Evolutionary conservation across 805 yeast species (phyloP).

Genomic region (Komagataella mondaviorum): DNA sequence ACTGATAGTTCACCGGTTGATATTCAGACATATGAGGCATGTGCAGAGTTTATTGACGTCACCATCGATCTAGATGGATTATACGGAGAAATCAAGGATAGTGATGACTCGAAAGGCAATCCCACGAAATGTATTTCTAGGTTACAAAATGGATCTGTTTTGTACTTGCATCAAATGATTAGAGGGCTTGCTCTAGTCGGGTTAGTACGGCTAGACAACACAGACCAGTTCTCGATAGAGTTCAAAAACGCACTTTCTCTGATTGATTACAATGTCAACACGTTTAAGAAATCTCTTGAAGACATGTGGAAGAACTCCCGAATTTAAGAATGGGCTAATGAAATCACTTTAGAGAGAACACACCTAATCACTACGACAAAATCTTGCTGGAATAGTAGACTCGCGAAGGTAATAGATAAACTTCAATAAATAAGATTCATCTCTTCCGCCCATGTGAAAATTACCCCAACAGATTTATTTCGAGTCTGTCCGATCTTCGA

Average conservation of each 20-base stretch:
- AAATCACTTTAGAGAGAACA: neutral
- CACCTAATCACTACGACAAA: neutral
- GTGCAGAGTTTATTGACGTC: conserved; percentile 94
- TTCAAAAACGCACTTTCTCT: conserved; percentile 38
- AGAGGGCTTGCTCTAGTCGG: conserved; percentile 89
- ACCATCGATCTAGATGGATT: conserved; percentile 77
- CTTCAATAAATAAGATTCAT: neutral
- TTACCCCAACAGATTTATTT: neutral
- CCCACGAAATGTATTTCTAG: conserved; percentile 48
- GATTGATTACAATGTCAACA: conserved; percentile 79
- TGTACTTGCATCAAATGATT: conserved; percentile 83
- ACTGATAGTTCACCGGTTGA: conserved; percentile 95
- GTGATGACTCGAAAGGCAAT: conserved; percentile 1
- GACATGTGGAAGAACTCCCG: conserved; percentile 48
- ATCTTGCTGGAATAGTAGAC: neutral
- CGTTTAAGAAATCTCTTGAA: conserved; percentile 65
- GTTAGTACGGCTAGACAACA: conserved; percentile 55
- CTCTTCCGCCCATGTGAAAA: neutral
- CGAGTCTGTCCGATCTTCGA: neutral
- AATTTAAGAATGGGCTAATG: conserved; percentile 4
- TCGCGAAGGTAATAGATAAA: neutral
- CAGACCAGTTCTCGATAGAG: conserved; percentile 26
- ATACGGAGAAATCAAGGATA: conserved; percentile 17
- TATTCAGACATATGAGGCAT: conserved; percentile 88
- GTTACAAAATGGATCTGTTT: conserved; percentile 70